These are phyloP conservation scores for Kwoniella dejecticola DNA, from an alignment of 768 basidiomycete species.

Conservation along the genomic window DNA sequence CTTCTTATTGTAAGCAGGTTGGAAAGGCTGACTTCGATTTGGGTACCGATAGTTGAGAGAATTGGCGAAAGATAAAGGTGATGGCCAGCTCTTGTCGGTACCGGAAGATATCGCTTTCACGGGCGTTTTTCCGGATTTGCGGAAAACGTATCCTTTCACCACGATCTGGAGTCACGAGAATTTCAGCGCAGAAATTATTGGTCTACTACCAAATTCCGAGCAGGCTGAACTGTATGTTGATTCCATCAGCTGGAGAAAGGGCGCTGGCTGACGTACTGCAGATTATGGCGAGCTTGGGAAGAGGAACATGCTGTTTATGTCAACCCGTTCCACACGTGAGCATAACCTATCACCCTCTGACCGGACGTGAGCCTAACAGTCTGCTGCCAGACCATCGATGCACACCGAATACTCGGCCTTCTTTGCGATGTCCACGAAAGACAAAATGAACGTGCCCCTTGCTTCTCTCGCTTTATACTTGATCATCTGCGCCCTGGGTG, in stretches of 20 bases:
- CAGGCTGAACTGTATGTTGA: slow-evolving; percentile 48
- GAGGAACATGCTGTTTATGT: slow-evolving; percentile 49
- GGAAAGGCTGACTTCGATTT: background rate
- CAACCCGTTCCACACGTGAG: slow-evolving; percentile 50
- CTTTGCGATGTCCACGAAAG: slow-evolving; percentile 42
- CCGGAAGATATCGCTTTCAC: slow-evolving; percentile 50
- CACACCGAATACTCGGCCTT: slow-evolving; percentile 48
- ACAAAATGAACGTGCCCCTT: slow-evolving; percentile 50
- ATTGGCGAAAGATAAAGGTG: slow-evolving; percentile 34
- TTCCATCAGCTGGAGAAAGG: background rate
- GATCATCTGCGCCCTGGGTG: slow-evolving; percentile 52
- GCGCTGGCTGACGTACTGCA: slow-evolving; percentile 9
- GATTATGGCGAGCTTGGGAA: slow-evolving; percentile 45
- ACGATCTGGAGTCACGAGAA: slow-evolving; percentile 56
- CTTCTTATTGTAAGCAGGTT: background rate
- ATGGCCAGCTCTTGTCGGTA: slow-evolving; percentile 37
- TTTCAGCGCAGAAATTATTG: slow-evolving; percentile 53
- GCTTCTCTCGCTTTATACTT: slow-evolving; percentile 45
- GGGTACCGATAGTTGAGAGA: slow-evolving; percentile 32
- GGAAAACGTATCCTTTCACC: slow-evolving; percentile 55
- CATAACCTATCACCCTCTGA: too few species aligned
- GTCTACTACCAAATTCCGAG: slow-evolving; percentile 44
- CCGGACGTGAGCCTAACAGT: too few species aligned
- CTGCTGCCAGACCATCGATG: slow-evolving; percentile 49
- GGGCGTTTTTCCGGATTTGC: slow-evolving; percentile 51